phyloP scores from a whole-genome alignment of 352 stramenopile genomes.

The Peronosclerospora sorghi region DNA sequence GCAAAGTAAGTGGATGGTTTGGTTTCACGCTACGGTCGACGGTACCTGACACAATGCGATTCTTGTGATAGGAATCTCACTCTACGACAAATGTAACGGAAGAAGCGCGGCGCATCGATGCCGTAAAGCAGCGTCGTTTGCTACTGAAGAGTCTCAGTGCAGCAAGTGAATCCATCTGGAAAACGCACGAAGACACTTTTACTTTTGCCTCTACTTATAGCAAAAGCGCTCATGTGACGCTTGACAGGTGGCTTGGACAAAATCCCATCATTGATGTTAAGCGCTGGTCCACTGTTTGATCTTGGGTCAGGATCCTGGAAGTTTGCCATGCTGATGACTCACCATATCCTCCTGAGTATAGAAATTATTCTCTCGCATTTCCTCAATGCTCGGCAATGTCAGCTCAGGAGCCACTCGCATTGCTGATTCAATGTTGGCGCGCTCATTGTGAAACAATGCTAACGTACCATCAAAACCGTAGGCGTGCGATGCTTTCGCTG shows the following conservation, averaged over 20 bases:
- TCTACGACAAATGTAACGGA: too few species aligned
- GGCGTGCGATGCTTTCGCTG: conserved; percentile 58
- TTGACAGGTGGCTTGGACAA: conserved; percentile 11
- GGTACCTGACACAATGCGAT: too few species aligned
- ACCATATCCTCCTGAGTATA: conserved; percentile 27
- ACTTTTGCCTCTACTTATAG: conserved; percentile 5
- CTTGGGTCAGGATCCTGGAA: neutral
- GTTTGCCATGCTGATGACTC: conserved; percentile 12
- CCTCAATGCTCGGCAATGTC: conserved; percentile 60
- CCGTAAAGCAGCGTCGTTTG: too few species aligned
- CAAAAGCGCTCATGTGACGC: conserved; percentile 15
- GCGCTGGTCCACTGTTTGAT: conserved; percentile 13
- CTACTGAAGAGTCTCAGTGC: too few species aligned
- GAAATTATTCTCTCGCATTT: conserved; percentile 42
- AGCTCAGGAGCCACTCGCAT: conserved; percentile 67
- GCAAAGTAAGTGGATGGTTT: too few species aligned
- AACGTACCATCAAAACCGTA: conserved; percentile 68
- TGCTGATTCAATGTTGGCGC: conserved; percentile 73
- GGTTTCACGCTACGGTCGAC: too few species aligned
- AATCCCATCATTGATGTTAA: conserved; percentile 7
- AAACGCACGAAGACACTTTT: conserved; percentile 33
- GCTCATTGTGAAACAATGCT: conserved; percentile 64
- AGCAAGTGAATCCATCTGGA: too few species aligned
- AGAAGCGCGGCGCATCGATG: too few species aligned
- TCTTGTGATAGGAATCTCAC: conserved; percentile 59